Conservation (phyloP, 768 basidiomycete species). For the Lentinula boryana region DNA sequence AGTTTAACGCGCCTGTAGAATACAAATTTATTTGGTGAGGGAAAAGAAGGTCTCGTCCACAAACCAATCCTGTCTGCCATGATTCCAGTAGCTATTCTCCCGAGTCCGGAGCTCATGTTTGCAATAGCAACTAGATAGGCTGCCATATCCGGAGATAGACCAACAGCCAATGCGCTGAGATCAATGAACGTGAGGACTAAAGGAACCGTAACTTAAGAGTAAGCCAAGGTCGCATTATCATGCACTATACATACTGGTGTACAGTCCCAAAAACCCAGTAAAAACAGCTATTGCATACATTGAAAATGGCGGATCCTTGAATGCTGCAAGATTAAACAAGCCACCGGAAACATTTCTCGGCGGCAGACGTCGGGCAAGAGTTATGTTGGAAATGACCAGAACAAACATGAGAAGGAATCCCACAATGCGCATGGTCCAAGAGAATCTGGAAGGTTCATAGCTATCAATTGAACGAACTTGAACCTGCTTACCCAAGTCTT, state of each 20-base stretch:
- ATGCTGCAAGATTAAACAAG: constrained; percentile 48
- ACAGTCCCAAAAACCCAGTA: constrained; percentile 59
- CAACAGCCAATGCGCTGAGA: constrained; percentile 27
- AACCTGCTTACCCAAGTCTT: constrained; percentile 28
- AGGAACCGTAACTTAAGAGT: constrained; percentile 9
- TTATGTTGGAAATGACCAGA: constrained; percentile 50
- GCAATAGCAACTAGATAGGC: constrained; percentile 41
- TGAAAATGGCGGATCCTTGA: constrained; percentile 45
- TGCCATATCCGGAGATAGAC: constrained; percentile 27
- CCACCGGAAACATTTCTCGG: constrained; percentile 50
- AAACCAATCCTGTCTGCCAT: constrained; percentile 54
- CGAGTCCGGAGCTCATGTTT: constrained; percentile 39
- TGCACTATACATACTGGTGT: constrained; percentile 39
- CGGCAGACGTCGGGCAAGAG: constrained; percentile 49
- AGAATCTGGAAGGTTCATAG: constrained; percentile 28
- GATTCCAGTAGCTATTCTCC: constrained; percentile 47
- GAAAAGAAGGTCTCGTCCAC: constrained; percentile 46
- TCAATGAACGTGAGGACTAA: constrained; percentile 54
- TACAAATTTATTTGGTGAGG: constrained; percentile 17
- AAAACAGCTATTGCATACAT: constrained; percentile 53
- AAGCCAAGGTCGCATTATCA: constrained; percentile 29
- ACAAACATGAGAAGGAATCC: constrained; percentile 56
- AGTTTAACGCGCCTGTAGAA: constrained; percentile 51
- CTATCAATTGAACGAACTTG: too few relatives aligned
- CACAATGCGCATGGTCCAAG: constrained; percentile 70